Evolutionary conservation across 2,329 filamentous ascomycete genomes (phyloP).

Genomic region (Geosmithia flava): DNA sequence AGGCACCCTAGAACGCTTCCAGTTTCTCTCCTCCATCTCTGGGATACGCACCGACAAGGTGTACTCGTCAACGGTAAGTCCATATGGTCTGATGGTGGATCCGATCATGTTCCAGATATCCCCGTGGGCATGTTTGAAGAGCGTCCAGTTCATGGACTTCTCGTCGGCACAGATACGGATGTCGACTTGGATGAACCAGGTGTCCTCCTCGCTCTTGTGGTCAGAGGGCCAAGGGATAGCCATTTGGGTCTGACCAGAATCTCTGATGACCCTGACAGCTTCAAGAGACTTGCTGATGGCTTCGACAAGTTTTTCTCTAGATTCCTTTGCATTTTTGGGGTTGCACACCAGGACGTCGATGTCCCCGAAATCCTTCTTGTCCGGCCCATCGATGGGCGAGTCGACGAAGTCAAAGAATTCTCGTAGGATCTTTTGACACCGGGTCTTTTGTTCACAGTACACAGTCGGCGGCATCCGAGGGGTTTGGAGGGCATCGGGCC

Average conservation of each 20-base stretch:
- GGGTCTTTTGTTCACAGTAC: slow-evolving; percentile 38
- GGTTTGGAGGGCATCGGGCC: slow-evolving; percentile 35
- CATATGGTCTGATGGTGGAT: slow-evolving; percentile 49
- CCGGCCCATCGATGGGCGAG: slow-evolving; percentile 55
- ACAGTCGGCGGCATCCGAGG: slow-evolving; percentile 51
- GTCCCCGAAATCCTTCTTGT: slow-evolving; percentile 57
- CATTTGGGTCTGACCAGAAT: slow-evolving; percentile 17
- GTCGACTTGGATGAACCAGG: slow-evolving; percentile 48
- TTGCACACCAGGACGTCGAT: slow-evolving; percentile 54
- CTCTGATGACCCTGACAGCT: no score
- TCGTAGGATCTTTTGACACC: slow-evolving; percentile 32
- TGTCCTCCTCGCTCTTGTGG: background rate
- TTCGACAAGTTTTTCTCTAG: no score
- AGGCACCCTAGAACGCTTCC: slow-evolving; percentile 42
- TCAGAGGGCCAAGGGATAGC: slow-evolving; percentile 44
- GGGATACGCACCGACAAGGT: slow-evolving; percentile 54
- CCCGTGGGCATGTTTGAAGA: slow-evolving; percentile 38
- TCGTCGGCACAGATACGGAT: slow-evolving; percentile 34
- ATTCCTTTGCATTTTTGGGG: slow-evolving; percentile 8
- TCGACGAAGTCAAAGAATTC: slow-evolving; percentile 41
- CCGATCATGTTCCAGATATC: slow-evolving; percentile 57
- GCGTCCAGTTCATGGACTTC: background rate
- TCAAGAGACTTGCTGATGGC: no score
- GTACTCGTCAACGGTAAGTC: slow-evolving; percentile 51
- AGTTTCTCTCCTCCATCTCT: slow-evolving; percentile 51